phyloP scores from a whole-genome alignment of 768 basidiomycete genomes.

The Russula foetens region DNA sequence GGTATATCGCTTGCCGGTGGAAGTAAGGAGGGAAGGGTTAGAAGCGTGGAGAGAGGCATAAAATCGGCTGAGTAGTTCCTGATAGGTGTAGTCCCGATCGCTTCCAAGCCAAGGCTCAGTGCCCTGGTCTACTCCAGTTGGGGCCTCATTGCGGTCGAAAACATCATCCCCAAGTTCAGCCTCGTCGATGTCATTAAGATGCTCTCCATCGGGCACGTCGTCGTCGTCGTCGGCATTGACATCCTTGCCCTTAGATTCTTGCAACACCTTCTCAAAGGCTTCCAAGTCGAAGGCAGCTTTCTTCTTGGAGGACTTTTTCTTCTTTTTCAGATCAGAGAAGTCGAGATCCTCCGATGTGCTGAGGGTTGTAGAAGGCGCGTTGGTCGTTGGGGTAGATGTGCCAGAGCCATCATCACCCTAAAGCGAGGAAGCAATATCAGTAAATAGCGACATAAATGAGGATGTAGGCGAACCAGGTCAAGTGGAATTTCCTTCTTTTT shows the following conservation, averaged over 20 bases:
- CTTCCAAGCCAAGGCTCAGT: constrained; percentile 86
- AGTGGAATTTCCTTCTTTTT: constrained; percentile 86
- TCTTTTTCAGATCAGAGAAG: constrained; percentile 96
- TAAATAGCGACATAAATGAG: neutral
- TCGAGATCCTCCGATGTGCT: constrained; percentile 63
- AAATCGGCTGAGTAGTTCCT: constrained; percentile 92
- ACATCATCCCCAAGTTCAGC: constrained; percentile 85
- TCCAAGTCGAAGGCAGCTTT: constrained; percentile 86
- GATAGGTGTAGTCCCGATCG: constrained; percentile 95
- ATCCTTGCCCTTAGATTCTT: constrained; percentile 57
- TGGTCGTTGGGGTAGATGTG: constrained; percentile 48
- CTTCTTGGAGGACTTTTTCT: constrained; percentile 83
- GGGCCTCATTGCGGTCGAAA: constrained; percentile 47
- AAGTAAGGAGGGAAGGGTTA: constrained; percentile 83
- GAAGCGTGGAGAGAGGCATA: constrained; percentile 86
- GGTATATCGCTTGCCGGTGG: constrained; percentile 89
- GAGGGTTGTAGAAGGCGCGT: constrained; percentile 21
- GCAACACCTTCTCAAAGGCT: constrained; percentile 90
- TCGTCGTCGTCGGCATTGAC: constrained; percentile 45
- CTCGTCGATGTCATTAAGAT: constrained; percentile 65
- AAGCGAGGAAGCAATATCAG: neutral
- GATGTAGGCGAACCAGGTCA: constrained; percentile 48
- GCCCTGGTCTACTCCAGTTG: constrained; percentile 60
- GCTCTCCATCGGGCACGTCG: constrained; percentile 53
- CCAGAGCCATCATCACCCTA: constrained; percentile 60